Base-by-base conservation (phyloP, 805 yeast genomes). In the Saccharomycopsis sp. region DNA sequence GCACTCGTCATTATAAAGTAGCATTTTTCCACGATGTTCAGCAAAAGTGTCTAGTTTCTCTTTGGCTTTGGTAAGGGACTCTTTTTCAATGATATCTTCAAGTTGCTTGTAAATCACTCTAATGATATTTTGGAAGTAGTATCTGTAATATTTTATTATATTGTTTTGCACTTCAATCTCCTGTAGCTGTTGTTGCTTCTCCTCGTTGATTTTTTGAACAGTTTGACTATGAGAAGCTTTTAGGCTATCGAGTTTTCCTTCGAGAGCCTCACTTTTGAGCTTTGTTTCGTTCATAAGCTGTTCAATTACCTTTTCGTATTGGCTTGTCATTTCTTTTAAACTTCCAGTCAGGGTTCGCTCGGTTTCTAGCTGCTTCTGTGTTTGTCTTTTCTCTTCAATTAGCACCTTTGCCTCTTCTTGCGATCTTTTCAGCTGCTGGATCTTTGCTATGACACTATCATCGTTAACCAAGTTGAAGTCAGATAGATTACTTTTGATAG, bases 21-120 rank as follows among this genome's bases (percentile, higher is more conserved):
- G 15, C 24, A 20, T 51, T 16, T 24, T n/a, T n/a, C 21, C 34
- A 5, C n/a, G 44, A 12, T 51, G 24, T 34, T 4, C 4, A 18
- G 48, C 18, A 16, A 51, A 16, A n/a, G 16, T 23, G 8, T 24
- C 16, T 9, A 51, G 18, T 51, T 34, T 51, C 16, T 14, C 3
- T 34, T 23, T 51, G 4, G 34, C 53, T 12, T 34, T 34, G n/a
- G 15, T 18, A 7, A 23, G 7, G 3, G 44, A 51, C n/a, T 21
- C 53, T 51, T 24, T 24, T 8, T 51, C 53, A 20, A 51, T 40
- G 16, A 51, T 24, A n/a, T 51, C 18, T 5, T 51, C 53, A 12
- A 51, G 15, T 51, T 21, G 23, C 4, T 51, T 34, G 18, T 20
- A 23, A n/a, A 24, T 20, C 34, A 18, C n/a, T 16, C 16, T 51